These are phyloP conservation scores for Fusarium coicis DNA, from an alignment of 2,329 filamentous ascomycete genomes.

Conservation along the genomic window DNA sequence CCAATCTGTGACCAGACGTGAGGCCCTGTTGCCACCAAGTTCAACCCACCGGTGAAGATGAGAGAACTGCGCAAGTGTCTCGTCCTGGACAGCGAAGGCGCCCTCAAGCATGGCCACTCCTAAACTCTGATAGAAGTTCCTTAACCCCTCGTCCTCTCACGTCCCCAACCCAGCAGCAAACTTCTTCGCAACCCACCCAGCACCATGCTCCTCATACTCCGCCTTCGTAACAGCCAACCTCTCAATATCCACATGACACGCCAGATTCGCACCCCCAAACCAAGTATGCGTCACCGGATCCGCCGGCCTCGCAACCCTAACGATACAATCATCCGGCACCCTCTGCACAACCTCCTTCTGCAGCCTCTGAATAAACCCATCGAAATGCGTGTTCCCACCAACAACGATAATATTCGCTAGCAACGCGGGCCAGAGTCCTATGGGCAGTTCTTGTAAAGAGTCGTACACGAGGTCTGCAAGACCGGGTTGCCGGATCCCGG, in stretches of 20 bases:
- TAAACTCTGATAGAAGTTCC: background rate
- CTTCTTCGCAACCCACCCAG: slow-evolving; percentile 76
- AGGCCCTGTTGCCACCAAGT: background rate
- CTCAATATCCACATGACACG: slow-evolving; percentile 74
- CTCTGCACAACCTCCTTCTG: slow-evolving; percentile 78
- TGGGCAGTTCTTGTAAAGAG: slow-evolving; percentile 77
- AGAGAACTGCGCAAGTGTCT: background rate
- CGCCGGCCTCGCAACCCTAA: slow-evolving; percentile 75
- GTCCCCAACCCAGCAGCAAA: slow-evolving; percentile 60
- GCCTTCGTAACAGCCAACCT: slow-evolving; percentile 81
- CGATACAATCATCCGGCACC: slow-evolving; percentile 79
- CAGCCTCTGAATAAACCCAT: slow-evolving; percentile 84
- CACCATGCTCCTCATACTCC: slow-evolving; percentile 91
- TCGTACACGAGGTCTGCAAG: slow-evolving; percentile 86
- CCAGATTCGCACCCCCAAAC: slow-evolving; percentile 84
- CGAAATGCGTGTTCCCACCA: slow-evolving; percentile 83
- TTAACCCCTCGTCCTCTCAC: slow-evolving; percentile 7
- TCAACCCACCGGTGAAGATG: no score
- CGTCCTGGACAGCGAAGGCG: accelerated
- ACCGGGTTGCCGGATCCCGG: slow-evolving; percentile 85
- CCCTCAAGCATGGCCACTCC: background rate
- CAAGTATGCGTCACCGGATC: slow-evolving; percentile 86
- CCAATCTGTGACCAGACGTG: no score
- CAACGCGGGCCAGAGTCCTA: slow-evolving; percentile 85
- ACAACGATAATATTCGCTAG: slow-evolving; percentile 90